Conservation (phyloP, 2,329 filamentous ascomycete species). For the Rutstroemia sp. region DNA sequence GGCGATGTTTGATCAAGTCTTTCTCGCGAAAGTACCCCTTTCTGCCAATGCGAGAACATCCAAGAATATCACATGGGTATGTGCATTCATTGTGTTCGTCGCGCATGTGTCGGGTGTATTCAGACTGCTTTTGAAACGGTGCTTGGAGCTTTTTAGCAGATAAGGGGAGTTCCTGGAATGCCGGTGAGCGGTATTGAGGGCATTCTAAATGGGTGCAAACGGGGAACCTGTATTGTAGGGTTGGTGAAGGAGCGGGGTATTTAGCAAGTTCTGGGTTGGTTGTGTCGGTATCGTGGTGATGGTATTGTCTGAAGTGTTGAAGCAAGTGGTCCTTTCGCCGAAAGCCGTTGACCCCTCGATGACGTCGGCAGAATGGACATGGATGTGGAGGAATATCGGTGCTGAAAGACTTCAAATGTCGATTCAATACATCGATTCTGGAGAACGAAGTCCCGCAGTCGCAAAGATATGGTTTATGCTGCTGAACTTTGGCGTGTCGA, state of each 20-base stretch:
- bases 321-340: slow-evolving; percentile 32
- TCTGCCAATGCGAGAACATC: slow-evolving; percentile 22
- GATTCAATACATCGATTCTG: slow-evolving; percentile 23
- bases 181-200: slow-evolving; percentile 7
- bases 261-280: neutral
- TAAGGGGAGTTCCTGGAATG: slow-evolving; percentile 9
- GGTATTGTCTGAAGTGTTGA: slow-evolving; percentile 33
- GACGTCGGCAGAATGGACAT: slow-evolving; percentile 29
- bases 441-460: slow-evolving; percentile 26
- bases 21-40: slow-evolving; percentile 19
- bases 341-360: slow-evolving; percentile 31
- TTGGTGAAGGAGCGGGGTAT: neutral
- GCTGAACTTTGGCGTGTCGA: slow-evolving; percentile 10
- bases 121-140: slow-evolving; percentile 17
- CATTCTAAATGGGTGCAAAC: slow-evolving; percentile 12
- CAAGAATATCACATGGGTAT: slow-evolving; percentile 28
- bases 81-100: slow-evolving; percentile 30
- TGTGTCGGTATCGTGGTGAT: slow-evolving; percentile 25
- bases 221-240: slow-evolving; percentile 4
- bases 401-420: slow-evolving; percentile 22
- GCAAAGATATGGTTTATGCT: slow-evolving; percentile 15
- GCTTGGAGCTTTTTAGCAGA: slow-evolving; percentile 1
- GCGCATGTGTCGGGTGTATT: slow-evolving; percentile 32
- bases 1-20: slow-evolving; percentile 15
- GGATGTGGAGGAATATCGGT: slow-evolving; percentile 19